A percentile compares a stretch with the other conserved stretches of the same genome.
phyloP scores from a whole-genome alignment of 2,329 filamentous ascomycete genomes.

The Cladophialophora psammophila region DNA sequence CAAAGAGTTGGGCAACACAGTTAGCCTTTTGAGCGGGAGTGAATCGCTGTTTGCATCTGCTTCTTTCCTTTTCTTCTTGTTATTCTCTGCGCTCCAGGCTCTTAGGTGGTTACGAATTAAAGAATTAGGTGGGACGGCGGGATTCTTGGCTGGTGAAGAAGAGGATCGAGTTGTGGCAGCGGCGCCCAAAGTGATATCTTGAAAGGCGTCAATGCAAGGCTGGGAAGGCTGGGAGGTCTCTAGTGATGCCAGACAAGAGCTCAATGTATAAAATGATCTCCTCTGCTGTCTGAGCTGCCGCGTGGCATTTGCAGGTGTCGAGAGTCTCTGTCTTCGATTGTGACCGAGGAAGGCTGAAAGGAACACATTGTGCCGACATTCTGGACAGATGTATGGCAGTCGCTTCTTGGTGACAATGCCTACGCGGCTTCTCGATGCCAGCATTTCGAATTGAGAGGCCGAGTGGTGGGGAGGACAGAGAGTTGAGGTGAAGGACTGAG shows the following conservation, averaged over 20 bases:
- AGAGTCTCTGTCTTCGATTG: background rate
- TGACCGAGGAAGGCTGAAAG: conserved; percentile 5
- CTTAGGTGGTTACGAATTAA: conserved; percentile 33
- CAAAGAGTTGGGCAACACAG: conserved; percentile 36
- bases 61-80: conserved; percentile 26
- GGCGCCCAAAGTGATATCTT: background rate
- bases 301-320: background rate
- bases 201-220: background rate
- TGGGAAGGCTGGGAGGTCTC: conserved; percentile 2
- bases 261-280: conserved; percentile 3
- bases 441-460: conserved; percentile 5
- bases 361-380: conserved; percentile 20
- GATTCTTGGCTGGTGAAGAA: background rate
- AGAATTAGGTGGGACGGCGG: conserved; percentile 8
- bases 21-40: conserved; percentile 17
- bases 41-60: conserved; percentile 21
- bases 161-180: background rate
- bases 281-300: conserved; percentile 3
- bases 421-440: conserved; percentile 13
- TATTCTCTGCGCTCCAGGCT: conserved; percentile 31
- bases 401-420: conserved; percentile 6
- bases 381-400: conserved; percentile 27
- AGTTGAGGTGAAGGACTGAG: background rate
- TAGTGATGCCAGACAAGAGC: background rate
- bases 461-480: background rate